Evolutionary conservation across 495 filamentous ascomycete genomes (phyloP).

Genomic region (Aspergillus heteromorphus): DNA sequence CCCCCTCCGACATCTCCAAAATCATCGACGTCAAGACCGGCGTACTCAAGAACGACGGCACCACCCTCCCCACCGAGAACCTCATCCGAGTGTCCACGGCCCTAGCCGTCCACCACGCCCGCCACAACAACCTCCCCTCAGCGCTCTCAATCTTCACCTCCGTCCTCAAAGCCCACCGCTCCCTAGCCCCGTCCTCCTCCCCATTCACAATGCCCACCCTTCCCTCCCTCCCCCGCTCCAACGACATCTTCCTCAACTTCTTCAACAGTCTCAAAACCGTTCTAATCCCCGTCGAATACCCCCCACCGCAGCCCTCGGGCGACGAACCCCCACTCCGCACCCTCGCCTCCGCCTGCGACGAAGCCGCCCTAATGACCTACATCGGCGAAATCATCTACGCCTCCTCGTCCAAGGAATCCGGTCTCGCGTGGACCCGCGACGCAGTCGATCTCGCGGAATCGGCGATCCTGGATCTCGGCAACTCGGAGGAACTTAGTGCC

Average conservation of each 20-base stretch:
- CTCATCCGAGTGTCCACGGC: constrained; percentile 69
- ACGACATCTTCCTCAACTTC: constrained; percentile 41
- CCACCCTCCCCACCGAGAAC: constrained; percentile 58
- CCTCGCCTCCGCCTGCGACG: constrained; percentile 63
- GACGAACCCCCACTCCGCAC: constrained; percentile 57
- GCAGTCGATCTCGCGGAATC: constrained; percentile 65
- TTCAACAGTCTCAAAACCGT: constrained; percentile 34
- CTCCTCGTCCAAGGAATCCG: constrained; percentile 53
- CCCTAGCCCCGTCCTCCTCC: constrained; percentile 28
- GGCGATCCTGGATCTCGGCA: constrained; percentile 30
- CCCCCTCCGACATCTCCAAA: constrained; percentile 36
- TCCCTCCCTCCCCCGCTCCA: constrained; percentile 55
- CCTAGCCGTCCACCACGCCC: constrained; percentile 70
- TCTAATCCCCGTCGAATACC: constrained; percentile 54
- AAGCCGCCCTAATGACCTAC: constrained; percentile 79
- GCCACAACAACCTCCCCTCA: constrained; percentile 50
- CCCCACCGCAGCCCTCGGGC: constrained; percentile 59
- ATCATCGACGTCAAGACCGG: constrained; percentile 57
- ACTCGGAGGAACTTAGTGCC: constrained; percentile 30
- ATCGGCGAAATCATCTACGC: constrained; percentile 93
- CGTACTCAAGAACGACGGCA: constrained; percentile 49
- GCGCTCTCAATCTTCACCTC: constrained; percentile 86
- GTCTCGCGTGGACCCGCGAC: constrained; percentile 79
- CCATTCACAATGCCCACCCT: too few relatives aligned
- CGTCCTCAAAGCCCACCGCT: constrained; percentile 66